phyloP scores from a whole-genome alignment of 768 basidiomycete genomes.

The Leccinum rimulosum region DNA sequence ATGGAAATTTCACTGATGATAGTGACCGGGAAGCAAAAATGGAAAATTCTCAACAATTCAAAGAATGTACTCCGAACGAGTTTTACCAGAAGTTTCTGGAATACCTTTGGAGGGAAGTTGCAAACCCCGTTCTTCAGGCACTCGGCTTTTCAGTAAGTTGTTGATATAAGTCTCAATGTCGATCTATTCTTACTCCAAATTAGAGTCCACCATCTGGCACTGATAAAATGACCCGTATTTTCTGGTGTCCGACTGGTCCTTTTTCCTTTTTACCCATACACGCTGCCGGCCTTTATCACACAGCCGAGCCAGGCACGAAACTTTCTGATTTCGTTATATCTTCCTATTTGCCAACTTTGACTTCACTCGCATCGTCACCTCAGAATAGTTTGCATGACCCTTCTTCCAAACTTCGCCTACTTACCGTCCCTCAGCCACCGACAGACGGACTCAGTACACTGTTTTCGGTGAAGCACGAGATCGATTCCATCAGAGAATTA shows the following conservation, averaged over 20 bases:
- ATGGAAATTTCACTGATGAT: too few relatives aligned
- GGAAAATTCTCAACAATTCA: too few relatives aligned
- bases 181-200: background rate
- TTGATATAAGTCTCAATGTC: background rate
- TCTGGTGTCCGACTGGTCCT: too few relatives aligned
- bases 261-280: too few relatives aligned
- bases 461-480: background rate
- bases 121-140: background rate
- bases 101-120: background rate
- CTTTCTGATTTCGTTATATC: too few relatives aligned
- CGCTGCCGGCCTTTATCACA: too few relatives aligned
- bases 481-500: background rate
- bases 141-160: background rate
- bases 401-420: background rate
- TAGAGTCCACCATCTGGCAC: background rate
- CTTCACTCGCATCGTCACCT: background rate
- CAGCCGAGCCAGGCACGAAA: too few relatives aligned
- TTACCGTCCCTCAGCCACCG: background rate
- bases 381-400: background rate
- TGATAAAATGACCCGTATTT: background rate
- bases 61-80: background rate
- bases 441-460: background rate
- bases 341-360: background rate
- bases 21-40: too few relatives aligned
- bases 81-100: background rate